A percentile compares a stretch with the other conserved stretches of the same genome.
Conservation (phyloP, 2,329 filamentous ascomycete species). For the Fusarium tjaetaba region DNA sequence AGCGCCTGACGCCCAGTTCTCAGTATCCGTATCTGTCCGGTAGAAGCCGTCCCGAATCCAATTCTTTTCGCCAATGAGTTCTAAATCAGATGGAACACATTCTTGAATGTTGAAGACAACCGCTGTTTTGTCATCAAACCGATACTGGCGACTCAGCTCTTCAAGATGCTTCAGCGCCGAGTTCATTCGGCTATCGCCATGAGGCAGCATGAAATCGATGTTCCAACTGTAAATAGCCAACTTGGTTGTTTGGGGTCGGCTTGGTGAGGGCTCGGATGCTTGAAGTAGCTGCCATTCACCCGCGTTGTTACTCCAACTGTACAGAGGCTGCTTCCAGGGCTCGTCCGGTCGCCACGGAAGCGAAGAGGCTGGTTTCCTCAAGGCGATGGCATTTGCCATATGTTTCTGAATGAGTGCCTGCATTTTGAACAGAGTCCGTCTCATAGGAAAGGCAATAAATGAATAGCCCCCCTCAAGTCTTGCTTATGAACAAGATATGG, state of each 20-base stretch:
- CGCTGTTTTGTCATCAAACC: constrained; percentile 31
- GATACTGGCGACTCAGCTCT: not conserved
- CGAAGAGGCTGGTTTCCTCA: not conserved
- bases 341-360: not conserved
- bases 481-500: not conserved
- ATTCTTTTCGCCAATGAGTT: constrained; percentile 52
- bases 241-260: constrained; percentile 12
- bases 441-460: not conserved
- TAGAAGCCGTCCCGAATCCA: constrained; percentile 61
- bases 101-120: constrained; percentile 63
- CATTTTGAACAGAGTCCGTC: not conserved
- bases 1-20: constrained; percentile 55
- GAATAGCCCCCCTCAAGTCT: fast-evolving
- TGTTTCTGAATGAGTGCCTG: not conserved
- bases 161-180: constrained; percentile 46
- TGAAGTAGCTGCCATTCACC: not conserved
- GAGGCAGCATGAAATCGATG: constrained; percentile 50
- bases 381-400: not conserved
- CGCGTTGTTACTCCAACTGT: not conserved
- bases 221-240: constrained; percentile 50
- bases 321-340: not conserved
- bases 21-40: constrained; percentile 57
- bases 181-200: constrained; percentile 46
- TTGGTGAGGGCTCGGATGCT: fast-evolving
- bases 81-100: constrained; percentile 58